Evolutionary conservation across 2,329 filamentous ascomycete genomes (phyloP).

Genomic region (Aspergillus luchuensis): DNA sequence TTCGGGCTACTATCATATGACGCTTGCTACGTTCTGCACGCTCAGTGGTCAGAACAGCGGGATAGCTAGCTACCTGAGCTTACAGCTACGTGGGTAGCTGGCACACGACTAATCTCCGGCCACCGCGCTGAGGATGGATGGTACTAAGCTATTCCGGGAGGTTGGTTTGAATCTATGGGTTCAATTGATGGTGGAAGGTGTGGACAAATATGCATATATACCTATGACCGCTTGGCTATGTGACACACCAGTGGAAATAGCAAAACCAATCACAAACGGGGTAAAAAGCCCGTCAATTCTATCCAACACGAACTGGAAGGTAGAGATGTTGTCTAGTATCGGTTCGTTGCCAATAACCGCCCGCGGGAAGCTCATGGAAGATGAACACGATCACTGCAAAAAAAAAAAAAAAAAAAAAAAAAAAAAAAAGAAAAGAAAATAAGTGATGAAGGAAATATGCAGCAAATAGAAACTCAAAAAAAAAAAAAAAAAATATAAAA

Average conservation of each 20-base stretch:
- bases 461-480: slow-evolving; percentile 13
- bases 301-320: slow-evolving; percentile 15
- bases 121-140: slow-evolving; percentile 16
- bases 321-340: slow-evolving; percentile 16
- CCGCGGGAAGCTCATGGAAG: background rate
- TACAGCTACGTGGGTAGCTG: slow-evolving; percentile 4
- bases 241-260: slow-evolving; percentile 21
- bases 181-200: slow-evolving; percentile 16
- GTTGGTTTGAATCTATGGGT: background rate
- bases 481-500: slow-evolving; percentile 1
- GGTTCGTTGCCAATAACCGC: slow-evolving; percentile 8
- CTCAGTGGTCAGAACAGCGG: slow-evolving; percentile 17
- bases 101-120: slow-evolving; percentile 12
- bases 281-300: slow-evolving; percentile 9
- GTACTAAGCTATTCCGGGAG: background rate
- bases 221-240: slow-evolving; percentile 22
- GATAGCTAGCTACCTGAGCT: slow-evolving; percentile 12
- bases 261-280: slow-evolving; percentile 10
- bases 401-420: background rate
- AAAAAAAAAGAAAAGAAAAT: too few species aligned
- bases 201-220: slow-evolving; percentile 23
- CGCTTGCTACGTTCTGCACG: slow-evolving; percentile 22
- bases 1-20: slow-evolving; percentile 9
- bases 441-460: slow-evolving; percentile 6
- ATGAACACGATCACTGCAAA: slow-evolving; percentile 1